These are phyloP conservation scores for Penicillium tannophilum DNA, from an alignment of 495 filamentous ascomycete species.

Conservation along the genomic window DNA sequence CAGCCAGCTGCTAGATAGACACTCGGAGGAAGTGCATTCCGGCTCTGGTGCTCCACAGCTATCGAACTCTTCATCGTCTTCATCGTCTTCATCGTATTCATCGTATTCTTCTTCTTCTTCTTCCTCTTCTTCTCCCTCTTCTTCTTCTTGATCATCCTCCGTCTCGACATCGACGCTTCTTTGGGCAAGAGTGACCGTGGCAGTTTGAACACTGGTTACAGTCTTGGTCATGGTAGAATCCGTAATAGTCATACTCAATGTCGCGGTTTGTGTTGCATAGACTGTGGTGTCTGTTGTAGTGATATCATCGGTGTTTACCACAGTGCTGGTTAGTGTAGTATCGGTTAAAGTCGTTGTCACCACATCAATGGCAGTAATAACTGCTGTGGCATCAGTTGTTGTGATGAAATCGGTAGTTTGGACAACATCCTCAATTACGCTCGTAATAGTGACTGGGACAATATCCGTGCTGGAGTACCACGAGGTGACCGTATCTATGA, in stretches of 20 bases:
- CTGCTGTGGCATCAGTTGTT: not conserved
- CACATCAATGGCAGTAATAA: not conserved
- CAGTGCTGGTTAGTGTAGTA: not conserved
- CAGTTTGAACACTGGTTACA: not conserved
- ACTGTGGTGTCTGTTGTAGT: conserved; percentile 1
- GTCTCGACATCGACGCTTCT: not conserved
- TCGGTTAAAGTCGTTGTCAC: not conserved
- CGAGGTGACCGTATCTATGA: not conserved
- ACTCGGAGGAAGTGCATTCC: not conserved
- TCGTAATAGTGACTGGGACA: not conserved
- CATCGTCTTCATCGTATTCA: not conserved
- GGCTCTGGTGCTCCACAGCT: not conserved
- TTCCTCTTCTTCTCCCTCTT: not conserved
- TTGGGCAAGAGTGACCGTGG: not conserved
- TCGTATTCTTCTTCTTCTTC: too few species aligned
- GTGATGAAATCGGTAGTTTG: not conserved
- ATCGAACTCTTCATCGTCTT: not conserved
- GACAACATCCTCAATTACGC: not conserved
- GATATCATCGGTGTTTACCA: not conserved
- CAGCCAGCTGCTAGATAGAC: not conserved
- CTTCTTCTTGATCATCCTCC: not conserved
- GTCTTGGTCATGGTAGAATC: not conserved
- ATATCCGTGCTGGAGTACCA: not conserved
- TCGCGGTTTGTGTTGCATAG: conserved; percentile 1
- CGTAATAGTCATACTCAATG: not conserved